Evolutionary conservation across 2,329 filamentous ascomycete species (phyloP), one percentile per base, ranked within the genome.

Genomic region (Aspergillus piperis): DNA sequence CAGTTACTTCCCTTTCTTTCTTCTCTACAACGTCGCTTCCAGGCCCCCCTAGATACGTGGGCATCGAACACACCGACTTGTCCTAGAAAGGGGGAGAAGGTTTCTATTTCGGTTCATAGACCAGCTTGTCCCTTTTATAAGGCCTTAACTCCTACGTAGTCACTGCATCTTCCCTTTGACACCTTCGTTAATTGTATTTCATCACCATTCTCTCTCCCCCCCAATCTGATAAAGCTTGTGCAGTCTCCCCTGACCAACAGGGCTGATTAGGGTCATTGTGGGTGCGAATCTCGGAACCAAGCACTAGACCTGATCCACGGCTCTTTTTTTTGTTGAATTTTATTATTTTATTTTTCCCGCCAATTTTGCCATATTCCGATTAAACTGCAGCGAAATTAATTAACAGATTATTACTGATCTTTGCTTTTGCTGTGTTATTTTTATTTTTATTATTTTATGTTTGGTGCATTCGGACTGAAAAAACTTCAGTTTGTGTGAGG

Each of bases 251-350:
- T 49, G 48, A 54, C 48, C 54, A 58, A 50, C 32, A 55, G 53
- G 58, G 51, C 47, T 60, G 58, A 56, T 60, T 56, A 55, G 44
- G 53, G 53, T 56, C 51, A 27, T 47, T 62, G 62, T 64, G 63
- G 61, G 54, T 47, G 52, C 57, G 63, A 63, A 61, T 64, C 63
- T 65, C 63, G 64, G 64, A 66, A 66, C 64, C 64, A 59, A 57
- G 57, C 59, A 62, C 62, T 61, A 50, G 58, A 36, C 30, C 53
- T 58, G 48, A 59, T 60, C 57, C 62, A 59, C 62, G 57, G 32
- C 36, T 39, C 51, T 25, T 41, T 25, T 41, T 57, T 32, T 51
- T 30, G 47, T 56, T 27, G 8, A 51, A n/a, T 42, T 58, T 54
- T 51, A 54, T 53, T 47, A 38, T 42, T 52, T 58, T 51, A 41